Percentiles rank a stretch among this genome's conserved stretches.
These are phyloP conservation scores for Austroboletus eburneus DNA, from an alignment of 768 basidiomycete genomes.

Conservation along the genomic window DNA sequence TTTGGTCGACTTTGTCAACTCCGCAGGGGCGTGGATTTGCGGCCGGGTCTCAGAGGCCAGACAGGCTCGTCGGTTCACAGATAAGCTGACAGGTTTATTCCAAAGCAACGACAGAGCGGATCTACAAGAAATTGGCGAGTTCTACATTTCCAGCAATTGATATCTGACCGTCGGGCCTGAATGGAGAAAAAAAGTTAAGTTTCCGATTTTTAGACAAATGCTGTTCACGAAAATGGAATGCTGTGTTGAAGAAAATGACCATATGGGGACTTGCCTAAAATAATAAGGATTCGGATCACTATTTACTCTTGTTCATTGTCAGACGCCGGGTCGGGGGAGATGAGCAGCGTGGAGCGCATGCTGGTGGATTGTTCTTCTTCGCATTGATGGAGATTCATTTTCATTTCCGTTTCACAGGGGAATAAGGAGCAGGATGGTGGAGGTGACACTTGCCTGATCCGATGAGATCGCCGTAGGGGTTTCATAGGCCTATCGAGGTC, in stretches of 20 bases:
- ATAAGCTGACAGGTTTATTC: conserved; percentile 21
- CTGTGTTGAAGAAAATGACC: conserved; percentile 7
- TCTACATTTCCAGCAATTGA: conserved; percentile 22
- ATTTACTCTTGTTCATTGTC: conserved; percentile 25
- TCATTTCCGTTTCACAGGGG: conserved; percentile 32
- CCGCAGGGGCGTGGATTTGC: conserved; percentile 24
- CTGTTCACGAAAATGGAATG: conserved; percentile 19
- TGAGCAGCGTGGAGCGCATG: conserved; percentile 19
- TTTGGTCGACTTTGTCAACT: conserved; percentile 27
- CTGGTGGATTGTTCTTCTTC: conserved; percentile 15
- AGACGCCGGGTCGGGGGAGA: conserved; percentile 15
- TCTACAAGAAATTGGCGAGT: conserved; percentile 25
- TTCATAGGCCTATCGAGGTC: conserved; percentile 33
- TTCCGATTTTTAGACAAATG: conserved; percentile 14
- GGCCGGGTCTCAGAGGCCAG: conserved; percentile 27
- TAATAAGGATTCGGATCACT: conserved; percentile 11
- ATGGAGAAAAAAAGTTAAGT: conserved; percentile 18
- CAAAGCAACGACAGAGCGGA: conserved; percentile 18
- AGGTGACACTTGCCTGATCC: conserved; percentile 26
- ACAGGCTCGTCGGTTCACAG: conserved; percentile 12
- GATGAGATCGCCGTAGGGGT: conserved; percentile 33
- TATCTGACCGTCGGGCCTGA: conserved; percentile 10
- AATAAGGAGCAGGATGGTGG: conserved; percentile 20
- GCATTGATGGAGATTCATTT: conserved; percentile 30
- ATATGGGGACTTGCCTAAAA: conserved; percentile 26